phyloP scores from a whole-genome alignment of 1,139 yeast genomes.

The Scheffersomyces parashehatae region DNA sequence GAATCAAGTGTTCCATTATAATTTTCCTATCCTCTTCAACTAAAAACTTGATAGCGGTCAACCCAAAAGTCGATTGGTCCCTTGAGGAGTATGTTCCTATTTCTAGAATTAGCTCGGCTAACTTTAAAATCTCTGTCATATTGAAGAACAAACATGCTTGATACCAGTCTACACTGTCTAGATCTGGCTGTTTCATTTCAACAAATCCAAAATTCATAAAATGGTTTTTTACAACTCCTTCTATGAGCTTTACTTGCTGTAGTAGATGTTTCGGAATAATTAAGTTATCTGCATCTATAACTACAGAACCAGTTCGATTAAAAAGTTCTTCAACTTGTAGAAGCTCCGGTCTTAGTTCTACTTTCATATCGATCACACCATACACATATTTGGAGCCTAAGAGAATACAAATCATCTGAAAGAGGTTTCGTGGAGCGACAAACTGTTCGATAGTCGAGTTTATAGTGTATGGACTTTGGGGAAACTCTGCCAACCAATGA shows the following conservation, averaged over 20 bases:
- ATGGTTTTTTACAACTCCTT: constrained; percentile 13
- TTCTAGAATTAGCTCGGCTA: constrained; percentile 19
- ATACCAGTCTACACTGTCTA: constrained; percentile 3
- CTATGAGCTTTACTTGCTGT: constrained; percentile 13
- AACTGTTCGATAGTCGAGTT: constrained; percentile 11
- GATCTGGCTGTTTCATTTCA: background rate
- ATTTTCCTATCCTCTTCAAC: too few species aligned
- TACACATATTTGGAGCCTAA: constrained; percentile 2
- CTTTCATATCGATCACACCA: too few species aligned
- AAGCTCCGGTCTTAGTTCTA: too few species aligned
- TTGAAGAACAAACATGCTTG: constrained; percentile 18
- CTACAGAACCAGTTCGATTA: too few species aligned
- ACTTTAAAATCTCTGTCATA: constrained; percentile 12
- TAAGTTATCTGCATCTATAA: background rate
- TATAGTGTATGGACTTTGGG: constrained; percentile 16
- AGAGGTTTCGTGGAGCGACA: constrained; percentile 15
- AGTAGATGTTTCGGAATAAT: constrained; percentile 8
- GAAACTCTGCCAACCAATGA: constrained; percentile 28
- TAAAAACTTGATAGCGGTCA: constrained; percentile 9
- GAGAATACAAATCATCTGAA: constrained; percentile 12
- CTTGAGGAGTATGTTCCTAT: constrained; percentile 23
- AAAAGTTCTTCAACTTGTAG: too few species aligned
- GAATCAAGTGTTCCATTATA: too few species aligned
- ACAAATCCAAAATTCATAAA: constrained; percentile 5
- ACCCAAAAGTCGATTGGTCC: constrained; percentile 18